Base-by-base conservation (phyloP, 495 filamentous ascomycete species). In the Hyaloscypha hepaticicola region DNA sequence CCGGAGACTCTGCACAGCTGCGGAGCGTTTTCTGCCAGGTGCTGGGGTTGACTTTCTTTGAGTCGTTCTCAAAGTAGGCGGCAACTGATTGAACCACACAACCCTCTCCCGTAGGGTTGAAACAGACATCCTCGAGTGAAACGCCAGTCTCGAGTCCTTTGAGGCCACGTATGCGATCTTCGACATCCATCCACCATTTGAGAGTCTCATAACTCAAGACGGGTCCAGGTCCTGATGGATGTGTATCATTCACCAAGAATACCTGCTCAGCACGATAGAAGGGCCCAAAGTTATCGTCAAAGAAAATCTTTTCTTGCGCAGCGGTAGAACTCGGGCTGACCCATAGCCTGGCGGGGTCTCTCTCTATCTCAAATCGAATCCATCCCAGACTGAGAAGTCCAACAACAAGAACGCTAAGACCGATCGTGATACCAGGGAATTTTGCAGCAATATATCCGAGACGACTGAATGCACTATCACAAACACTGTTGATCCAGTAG, bases 221-320 rank as follows among this genome's bases (percentile, higher is more conserved):
- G 3, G 91, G 91, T 1, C 88, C 88, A 24, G 84, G 82, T 0
- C 83, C 87, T 8, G 77, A 78, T 8, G 80, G 66, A 11, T 82
- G 74, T 7, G 86, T 92, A 69, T 97, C 92, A 68, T 98, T 99
- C 61, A 98, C 90, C 38, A 99, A 73, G 73, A 98, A 98, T 1
- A 88, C 87, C 76, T 98, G 94, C 74, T 99, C 90, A 3, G 93
- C 89, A 19, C 95, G 91, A 73, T 90, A 98, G 74, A 99, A 99
- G 1, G 96, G 91, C 1, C 93, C 96, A 72, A 99, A 99, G 62
- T 90, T 92, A n/a, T 85, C 76, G 75, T 98, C 95, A 70, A 97
- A 99, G 74, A 95, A 98, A 16, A 82, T 80, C 77, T 99, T 99
- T 75, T 98, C 96, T 74, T 92, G 82, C 0, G 95, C 94, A 19